Base-by-base conservation (phyloP, 2,329 filamentous ascomycete genomes). In the Cercospora berteroae region DNA sequence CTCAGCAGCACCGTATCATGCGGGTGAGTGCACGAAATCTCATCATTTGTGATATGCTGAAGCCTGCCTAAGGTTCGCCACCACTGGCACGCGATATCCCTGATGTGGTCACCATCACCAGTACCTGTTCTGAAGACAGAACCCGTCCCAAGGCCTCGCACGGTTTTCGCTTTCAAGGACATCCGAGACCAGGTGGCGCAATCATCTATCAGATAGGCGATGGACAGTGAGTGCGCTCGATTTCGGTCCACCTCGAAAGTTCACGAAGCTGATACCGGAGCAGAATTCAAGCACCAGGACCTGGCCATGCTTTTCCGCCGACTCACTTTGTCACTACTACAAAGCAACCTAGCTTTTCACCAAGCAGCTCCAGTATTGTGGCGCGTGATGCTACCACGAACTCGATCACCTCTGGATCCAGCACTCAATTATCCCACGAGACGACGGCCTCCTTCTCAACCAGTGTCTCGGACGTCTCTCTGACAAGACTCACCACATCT, bases 401-500 rank as follows among this genome's bases (percentile, higher is more conserved):
- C 18, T 55, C 60, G 8, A 13, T 25, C 7, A 52, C 44, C 13
- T 33, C 33, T 25, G 60, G 16, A 5, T 18, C 25, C 31, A 50
- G 61, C 23, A 48, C 44, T 56, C 20, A 44, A 12, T 48, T 48
- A 3, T 63, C 60, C 39, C 23, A 48, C 42, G 50, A 25, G 27
- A 50, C 25, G 60, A 63, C 50, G 7, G 65, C 18, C 29, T 69
- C 69, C 12, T 66, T 64, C 65, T 58, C 67, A 60, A 72, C 69
- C 4, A 74, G 66, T 33, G 63, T 77, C 9, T 72, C 74, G 2
- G 72, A 74, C 56, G 71, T 44, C 42, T 70, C 71, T 10, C 64
- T 78, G 55, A 73, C 72, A 2, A 67, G 71, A 12, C 72, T 76
- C 1, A 72, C 74, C 10, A 72, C 71, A 12, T 76, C 74, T 10